These are phyloP conservation scores for Saccharomycopsis fermentans DNA, from an alignment of 805 yeast species.

Conservation along the genomic window DNA sequence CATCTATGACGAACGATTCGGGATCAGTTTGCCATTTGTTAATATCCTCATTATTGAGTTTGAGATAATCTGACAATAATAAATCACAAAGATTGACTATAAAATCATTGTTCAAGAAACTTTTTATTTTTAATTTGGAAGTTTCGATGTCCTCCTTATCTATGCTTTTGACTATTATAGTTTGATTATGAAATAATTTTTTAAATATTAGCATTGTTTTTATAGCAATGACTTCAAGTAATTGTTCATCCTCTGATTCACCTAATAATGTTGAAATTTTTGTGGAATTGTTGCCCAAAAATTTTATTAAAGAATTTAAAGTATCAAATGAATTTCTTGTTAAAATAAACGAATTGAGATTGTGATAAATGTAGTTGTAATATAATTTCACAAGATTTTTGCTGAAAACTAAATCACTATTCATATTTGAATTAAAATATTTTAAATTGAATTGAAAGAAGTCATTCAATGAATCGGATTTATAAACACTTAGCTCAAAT, in stretches of 20 bases:
- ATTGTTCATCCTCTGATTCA: slow-evolving; percentile 38
- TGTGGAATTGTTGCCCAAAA: slow-evolving; percentile 57
- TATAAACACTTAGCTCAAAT: slow-evolving; percentile 51
- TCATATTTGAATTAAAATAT: background rate
- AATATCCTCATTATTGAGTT: slow-evolving; percentile 63
- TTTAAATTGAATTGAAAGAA: background rate
- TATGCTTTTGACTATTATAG: slow-evolving; percentile 49
- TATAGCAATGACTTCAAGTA: slow-evolving; percentile 70
- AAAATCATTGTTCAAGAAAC: slow-evolving; percentile 49
- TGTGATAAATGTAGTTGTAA: slow-evolving; percentile 43
- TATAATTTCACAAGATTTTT: slow-evolving; percentile 70
- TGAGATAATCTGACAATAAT: slow-evolving; percentile 63
- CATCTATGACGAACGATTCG: slow-evolving; percentile 88
- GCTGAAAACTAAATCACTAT: slow-evolving; percentile 49
- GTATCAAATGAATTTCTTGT: slow-evolving; percentile 55
- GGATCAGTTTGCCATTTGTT: slow-evolving; percentile 81
- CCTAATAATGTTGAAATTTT: slow-evolving; percentile 44
- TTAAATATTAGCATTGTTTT: slow-evolving; percentile 58
- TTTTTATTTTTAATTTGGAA: slow-evolving; percentile 44
- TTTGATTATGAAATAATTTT: slow-evolving; percentile 56
- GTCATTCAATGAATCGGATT: slow-evolving; percentile 45
- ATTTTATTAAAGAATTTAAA: slow-evolving; percentile 46
- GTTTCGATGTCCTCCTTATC: slow-evolving; percentile 54
- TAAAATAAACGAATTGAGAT: slow-evolving; percentile 63
- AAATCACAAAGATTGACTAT: slow-evolving; percentile 53